Evolutionary conservation across 169 alveolate species (phyloP), one percentile per base, ranked within the genome.

Genomic region (Toxoplasma gondii): DNA sequence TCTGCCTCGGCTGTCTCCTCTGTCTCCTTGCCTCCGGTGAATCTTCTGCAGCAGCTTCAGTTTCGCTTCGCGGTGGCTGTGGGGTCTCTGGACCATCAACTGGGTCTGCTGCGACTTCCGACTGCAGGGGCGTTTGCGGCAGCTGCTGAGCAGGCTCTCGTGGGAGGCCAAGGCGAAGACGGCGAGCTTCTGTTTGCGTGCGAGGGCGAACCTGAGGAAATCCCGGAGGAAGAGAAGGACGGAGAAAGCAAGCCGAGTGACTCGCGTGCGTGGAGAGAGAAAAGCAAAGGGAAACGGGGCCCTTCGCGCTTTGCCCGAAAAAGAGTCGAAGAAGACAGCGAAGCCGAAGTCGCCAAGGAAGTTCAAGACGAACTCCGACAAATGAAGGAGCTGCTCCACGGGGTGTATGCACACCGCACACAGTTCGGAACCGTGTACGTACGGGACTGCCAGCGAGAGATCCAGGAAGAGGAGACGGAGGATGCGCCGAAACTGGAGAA

Each of bases 31-130:
- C 74, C 74, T 64, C 84, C 84, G 24, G 39, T 27, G 84, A 74
- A 31, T 16, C 84, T 74, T 12, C 84, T 74, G 84, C 84, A 74
- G 44, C 84, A 74, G 84, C 84, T 74, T 16, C 84, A 74, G 44
- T n/a, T 74, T 16, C 84, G 84, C 5, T 74, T 74, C 84, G 84
- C 84, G 45, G 84, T 74, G 0, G 84, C 84, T 2, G 5, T 10
- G 24, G 84, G 22, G 43, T 31, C 84, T 1, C 44, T 74, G 45
- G 84, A 74, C 43, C 84, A 74, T 44, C 84, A 74, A 24, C 5
- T 74, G 27, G 84, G 84, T 12, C 49, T 74, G 9, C 10, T 74
- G 17, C 84, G 84, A 1, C 43, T 74, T 22, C 84, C 84, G 43
- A 34, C n/a, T 12, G 84, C 84, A 4, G 84, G 45, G 27, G 43